Evolutionary conservation across 2,329 filamentous ascomycete species (phyloP).

Genomic region (Trichoderma hamatum): DNA sequence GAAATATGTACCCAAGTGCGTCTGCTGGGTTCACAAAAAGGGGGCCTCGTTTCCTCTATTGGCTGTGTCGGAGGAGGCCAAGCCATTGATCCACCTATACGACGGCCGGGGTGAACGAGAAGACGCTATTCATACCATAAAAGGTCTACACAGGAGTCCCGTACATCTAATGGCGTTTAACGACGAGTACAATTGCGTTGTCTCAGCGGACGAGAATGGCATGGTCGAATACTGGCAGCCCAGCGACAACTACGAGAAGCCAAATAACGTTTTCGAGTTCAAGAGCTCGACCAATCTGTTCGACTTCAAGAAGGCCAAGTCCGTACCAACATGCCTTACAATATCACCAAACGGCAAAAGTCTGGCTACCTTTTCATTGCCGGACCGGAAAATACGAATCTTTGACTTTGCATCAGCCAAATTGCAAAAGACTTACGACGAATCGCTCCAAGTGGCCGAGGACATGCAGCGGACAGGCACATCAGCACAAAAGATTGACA

Average conservation of each 20-base stretch:
- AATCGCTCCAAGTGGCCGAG: slow-evolving; percentile 84
- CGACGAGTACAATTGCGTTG: slow-evolving; percentile 81
- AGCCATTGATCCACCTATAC: slow-evolving; percentile 76
- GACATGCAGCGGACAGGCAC: slow-evolving; percentile 97
- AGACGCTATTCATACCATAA: slow-evolving; percentile 74
- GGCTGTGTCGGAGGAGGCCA: slow-evolving; percentile 76
- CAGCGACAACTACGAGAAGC: slow-evolving; percentile 80
- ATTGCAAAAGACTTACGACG: slow-evolving; percentile 89
- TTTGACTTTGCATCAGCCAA: slow-evolving; percentile 93
- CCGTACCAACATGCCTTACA: slow-evolving; percentile 76
- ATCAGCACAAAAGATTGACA: slow-evolving; percentile 77
- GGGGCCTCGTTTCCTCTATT: slow-evolving; percentile 86
- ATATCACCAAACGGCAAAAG: slow-evolving; percentile 85
- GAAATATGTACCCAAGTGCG: slow-evolving; percentile 71
- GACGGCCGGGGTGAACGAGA: slow-evolving; percentile 85
- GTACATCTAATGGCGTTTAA: slow-evolving; percentile 91
- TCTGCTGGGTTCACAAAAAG: slow-evolving; percentile 90
- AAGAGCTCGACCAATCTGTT: slow-evolving; percentile 95
- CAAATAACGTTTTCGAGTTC: slow-evolving; percentile 85
- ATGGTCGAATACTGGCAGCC: slow-evolving; percentile 98
- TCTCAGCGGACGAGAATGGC: slow-evolving; percentile 85
- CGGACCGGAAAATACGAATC: slow-evolving; percentile 87
- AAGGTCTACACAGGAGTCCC: slow-evolving; percentile 76
- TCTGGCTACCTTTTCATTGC: slow-evolving; percentile 87
- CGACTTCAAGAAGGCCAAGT: slow-evolving; percentile 95